Percentiles rank a stretch among this genome's conserved stretches.
phyloP scores from a whole-genome alignment of 306 rosid species.

The Corylus heterophylla region DNA sequence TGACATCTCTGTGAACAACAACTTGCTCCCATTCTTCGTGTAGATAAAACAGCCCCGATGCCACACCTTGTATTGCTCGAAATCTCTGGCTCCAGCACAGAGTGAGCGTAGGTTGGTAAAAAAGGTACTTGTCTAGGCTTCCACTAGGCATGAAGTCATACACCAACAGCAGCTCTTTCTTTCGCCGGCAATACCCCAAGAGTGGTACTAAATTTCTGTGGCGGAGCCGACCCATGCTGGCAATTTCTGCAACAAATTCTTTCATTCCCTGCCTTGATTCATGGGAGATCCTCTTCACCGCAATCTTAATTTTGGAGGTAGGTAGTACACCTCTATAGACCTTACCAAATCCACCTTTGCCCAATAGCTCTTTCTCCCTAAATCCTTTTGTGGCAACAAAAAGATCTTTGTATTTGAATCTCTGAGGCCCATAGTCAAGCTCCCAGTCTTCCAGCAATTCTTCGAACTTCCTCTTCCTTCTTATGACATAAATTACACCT shows the following conservation, averaged over 20 bases:
- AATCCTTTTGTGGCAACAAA: slow-evolving; percentile 44
- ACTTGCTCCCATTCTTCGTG: slow-evolving; percentile 27
- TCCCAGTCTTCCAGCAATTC: slow-evolving; percentile 45
- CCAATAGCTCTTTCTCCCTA: slow-evolving; percentile 31
- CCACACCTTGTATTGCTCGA: slow-evolving; percentile 32
- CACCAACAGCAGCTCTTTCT: slow-evolving; percentile 31
- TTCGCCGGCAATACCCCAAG: slow-evolving; percentile 38
- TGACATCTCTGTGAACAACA: too few species aligned
- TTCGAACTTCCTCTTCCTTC: slow-evolving; percentile 27
- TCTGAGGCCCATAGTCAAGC: slow-evolving; percentile 36
- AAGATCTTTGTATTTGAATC: slow-evolving; percentile 39
- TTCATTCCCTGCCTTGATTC: slow-evolving; percentile 47
- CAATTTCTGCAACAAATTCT: slow-evolving; percentile 40
- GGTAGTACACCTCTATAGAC: slow-evolving; percentile 36
- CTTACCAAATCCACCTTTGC: slow-evolving; percentile 34
- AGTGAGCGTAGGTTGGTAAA: background rate
- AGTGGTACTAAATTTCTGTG: slow-evolving; percentile 33
- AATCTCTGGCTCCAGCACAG: slow-evolving; percentile 37
- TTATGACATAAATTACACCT: slow-evolving; percentile 24
- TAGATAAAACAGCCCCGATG: slow-evolving; percentile 32
- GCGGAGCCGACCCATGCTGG: slow-evolving; percentile 33
- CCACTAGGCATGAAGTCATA: slow-evolving; percentile 42
- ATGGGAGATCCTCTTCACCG: slow-evolving; percentile 34
- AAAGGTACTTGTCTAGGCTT: slow-evolving; percentile 41
- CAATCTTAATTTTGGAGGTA: slow-evolving; percentile 28